Base-by-base conservation (phyloP, 2,329 filamentous ascomycete species). In the Leptodontidium sp. region DNA sequence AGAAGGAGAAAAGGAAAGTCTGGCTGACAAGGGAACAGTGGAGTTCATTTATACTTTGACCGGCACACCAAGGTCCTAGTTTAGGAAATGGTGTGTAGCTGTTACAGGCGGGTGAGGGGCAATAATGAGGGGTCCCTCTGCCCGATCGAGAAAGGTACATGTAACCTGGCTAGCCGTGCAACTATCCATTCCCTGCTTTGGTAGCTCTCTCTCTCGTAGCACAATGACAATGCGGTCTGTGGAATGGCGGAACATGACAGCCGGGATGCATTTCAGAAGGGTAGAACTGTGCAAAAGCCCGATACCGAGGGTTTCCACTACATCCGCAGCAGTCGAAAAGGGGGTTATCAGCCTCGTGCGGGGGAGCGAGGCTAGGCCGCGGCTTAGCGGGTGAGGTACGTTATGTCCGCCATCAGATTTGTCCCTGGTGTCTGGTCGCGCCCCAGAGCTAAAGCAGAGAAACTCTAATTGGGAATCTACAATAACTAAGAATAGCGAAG, bases 291-390 rank as follows among this genome's bases (percentile, higher is more conserved):
- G 9, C 15, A 47, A 7, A 32, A n/a, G 2, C 8, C 21, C 35
- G 7, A 21, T 15, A 35, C 57, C 57, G 57, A 59, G 57, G 55
- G 43, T 14, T 15, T 40, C n/a, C 45, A 47, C 9, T 5, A 47
- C 26, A 12, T 29, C 17, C 40, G 26, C 24, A 45, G 15, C 4
- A 15, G 43, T 64, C 14, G 21, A 47, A 49, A 65, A 8, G 40
- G 12, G 49, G 53, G 17, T 24, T n/a, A 62, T 63, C 65, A 67
- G 65, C 65, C 65, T 67, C 49, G 65, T 67, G 65, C 65, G 65
- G 65, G 57, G 65, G 21, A 59, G 38, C 11, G 21, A 40, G 38
- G n/a, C 26, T 32, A 55, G 52, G 15, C 35, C 40, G 35, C 55
- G 55, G 35, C n/a, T 38, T 38, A 12, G 35, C 35, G 35, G 57